phyloP scores from a whole-genome alignment of 2,329 filamentous ascomycete genomes.

The Achaetomium macrosporum region DNA sequence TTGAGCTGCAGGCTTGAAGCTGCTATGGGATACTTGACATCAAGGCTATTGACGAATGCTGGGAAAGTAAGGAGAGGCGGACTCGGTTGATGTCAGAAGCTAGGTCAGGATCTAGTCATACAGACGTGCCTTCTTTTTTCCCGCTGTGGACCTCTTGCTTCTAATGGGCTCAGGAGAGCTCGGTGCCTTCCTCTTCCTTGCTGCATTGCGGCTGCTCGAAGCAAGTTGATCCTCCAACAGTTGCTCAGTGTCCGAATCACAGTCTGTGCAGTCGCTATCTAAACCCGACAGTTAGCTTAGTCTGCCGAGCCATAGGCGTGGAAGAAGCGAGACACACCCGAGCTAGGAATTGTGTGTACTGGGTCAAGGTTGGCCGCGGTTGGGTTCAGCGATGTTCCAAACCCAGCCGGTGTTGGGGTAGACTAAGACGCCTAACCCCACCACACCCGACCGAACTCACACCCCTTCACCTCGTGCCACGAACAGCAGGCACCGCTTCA shows the following conservation, averaged over 20 bases:
- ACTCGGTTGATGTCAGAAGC: neutral
- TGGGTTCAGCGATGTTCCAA: too few relatives aligned
- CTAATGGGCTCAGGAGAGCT: neutral
- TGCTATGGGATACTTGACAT: neutral
- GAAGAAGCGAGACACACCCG: too few relatives aligned
- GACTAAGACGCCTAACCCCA: neutral
- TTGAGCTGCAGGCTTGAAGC: neutral
- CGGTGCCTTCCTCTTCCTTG: neutral
- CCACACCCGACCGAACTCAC: neutral
- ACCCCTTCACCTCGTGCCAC: neutral
- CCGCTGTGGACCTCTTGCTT: neutral
- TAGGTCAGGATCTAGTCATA: neutral
- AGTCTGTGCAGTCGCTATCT: neutral
- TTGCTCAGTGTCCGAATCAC: neutral
- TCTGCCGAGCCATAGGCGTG: neutral
- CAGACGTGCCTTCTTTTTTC: neutral
- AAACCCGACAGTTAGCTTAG: neutral
- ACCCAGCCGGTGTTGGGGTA: neutral
- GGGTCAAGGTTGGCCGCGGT: too few relatives aligned
- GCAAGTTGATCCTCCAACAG: neutral
- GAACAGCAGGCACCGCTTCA: neutral
- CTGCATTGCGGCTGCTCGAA: neutral
- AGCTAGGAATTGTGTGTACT: too few relatives aligned
- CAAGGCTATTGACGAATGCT: neutral
- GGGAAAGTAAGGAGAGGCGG: neutral